Evolutionary conservation across 129 eudicot genomes (phyloP), one percentile per base, ranked within the genome.

Genomic region (Silybum marianum): DNA sequence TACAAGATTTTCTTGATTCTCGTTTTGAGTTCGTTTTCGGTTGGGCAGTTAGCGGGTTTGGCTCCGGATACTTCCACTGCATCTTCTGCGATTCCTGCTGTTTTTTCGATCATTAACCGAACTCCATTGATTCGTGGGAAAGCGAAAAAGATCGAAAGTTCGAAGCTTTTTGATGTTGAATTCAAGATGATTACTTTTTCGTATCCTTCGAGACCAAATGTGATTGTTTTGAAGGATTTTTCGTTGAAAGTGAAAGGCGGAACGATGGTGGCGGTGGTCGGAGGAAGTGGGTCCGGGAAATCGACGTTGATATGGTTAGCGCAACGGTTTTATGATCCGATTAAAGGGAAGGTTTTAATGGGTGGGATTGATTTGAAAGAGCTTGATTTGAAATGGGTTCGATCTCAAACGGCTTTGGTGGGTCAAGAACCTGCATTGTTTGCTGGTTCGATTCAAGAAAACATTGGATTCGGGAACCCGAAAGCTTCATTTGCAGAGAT

Each of bases 371-470:
- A 93, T 67, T 44, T 89, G 79, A 87, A 90, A 85, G 97, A 90
- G 62, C 87, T 90, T 3, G 82, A 90, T 84, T 86, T 90, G 87
- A 93, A 90, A 65, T 93, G 97, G 96, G 13, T 93, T 88, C 80
- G 96, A 78, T 84, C 80, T 74, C 96, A 93, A 80, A 89, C 91
- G 46, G 93, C 91, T 69, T 86, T 93, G 75, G 97, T 93, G 82
- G 91, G 97, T 44, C 97, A 93, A 87, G 97, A 93, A 72, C 97
- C 97, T 3, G 92, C 97, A 9, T 72, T 93, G 54, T 93, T 93
- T 88, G 92, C 91, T 32, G 97, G 97, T 21, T 90, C 83, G 85
- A 90, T 93, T 42, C 82, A 87, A 24, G 97, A 93, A 39, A 93
- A 93, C 46, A 93, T 93, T 9, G 92, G 87, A 67, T 90, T 93